Conservation (phyloP, 495 filamentous ascomycete species). For the Hyphodiscus hymeniophilus region DNA sequence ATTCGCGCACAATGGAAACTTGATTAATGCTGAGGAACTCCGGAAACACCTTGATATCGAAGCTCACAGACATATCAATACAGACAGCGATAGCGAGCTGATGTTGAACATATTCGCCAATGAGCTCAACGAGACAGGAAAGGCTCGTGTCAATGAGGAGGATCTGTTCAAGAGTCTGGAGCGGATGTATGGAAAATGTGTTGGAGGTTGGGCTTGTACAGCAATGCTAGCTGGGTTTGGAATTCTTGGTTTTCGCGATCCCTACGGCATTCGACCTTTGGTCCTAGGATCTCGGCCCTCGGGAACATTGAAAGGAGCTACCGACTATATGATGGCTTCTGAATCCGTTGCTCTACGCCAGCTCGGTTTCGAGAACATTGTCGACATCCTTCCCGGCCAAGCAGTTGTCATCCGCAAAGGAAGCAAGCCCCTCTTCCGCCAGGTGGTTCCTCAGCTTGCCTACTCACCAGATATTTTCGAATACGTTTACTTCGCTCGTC, state of each 20-base stretch:
- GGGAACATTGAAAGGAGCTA: conserved; percentile 50
- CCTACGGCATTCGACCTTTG: conserved; percentile 84
- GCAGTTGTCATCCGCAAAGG: conserved; percentile 93
- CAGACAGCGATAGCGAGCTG: conserved; percentile 87
- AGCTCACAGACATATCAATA: conserved; percentile 93
- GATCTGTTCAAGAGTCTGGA: conserved; percentile 77
- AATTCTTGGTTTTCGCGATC: conserved; percentile 82
- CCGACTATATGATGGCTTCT: conserved; percentile 96
- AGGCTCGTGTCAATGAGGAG: conserved; percentile 85
- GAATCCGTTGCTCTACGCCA: conserved; percentile 88
- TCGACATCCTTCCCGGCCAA: conserved; percentile 82
- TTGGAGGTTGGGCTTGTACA: conserved; percentile 82
- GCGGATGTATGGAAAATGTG: conserved; percentile 67
- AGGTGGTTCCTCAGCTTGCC: conserved; percentile 59
- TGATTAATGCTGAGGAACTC: conserved; percentile 85
- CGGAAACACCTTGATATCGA: conserved; percentile 74
- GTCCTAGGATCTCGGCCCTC: conserved; percentile 70
- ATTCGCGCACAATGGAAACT: conserved; percentile 73
- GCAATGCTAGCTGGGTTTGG: conserved; percentile 95
- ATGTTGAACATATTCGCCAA: conserved; percentile 95
- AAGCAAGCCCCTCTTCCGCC: conserved; percentile 61
- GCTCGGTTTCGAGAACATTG: conserved; percentile 73
- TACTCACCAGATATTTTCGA: conserved; percentile 96
- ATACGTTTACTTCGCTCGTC: conserved; percentile 79
- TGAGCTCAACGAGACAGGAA: conserved; percentile 91